Conservation (phyloP, 768 basidiomycete species). For the Leccinum imitatum region DNA sequence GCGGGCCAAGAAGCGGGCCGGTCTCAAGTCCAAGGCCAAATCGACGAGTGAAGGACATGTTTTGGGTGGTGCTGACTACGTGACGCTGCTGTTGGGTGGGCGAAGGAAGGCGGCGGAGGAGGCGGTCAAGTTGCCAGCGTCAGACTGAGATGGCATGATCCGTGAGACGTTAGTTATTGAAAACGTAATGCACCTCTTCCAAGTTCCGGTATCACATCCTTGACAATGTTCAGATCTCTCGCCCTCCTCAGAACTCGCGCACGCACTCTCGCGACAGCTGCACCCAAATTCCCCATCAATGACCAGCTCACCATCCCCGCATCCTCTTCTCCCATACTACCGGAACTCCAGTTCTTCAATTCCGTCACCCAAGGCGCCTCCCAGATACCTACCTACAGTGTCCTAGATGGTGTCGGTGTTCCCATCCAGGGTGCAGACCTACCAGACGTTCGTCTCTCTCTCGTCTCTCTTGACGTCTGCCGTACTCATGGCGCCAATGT, state of each 20-base stretch:
- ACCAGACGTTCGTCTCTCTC: conserved; percentile 58
- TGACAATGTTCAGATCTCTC: conserved; percentile 17
- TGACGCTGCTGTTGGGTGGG: conserved; percentile 69
- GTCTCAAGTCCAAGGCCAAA: conserved; percentile 25
- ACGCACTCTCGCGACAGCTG: conserved; percentile 18
- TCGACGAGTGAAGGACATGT: conserved; percentile 39
- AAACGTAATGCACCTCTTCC: conserved; percentile 13
- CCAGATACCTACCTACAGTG: conserved; percentile 82
- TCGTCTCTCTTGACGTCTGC: neutral
- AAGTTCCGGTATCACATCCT: conserved; percentile 20
- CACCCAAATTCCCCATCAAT: conserved; percentile 17
- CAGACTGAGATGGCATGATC: neutral
- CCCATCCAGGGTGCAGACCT: conserved; percentile 70
- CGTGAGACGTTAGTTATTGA: neutral
- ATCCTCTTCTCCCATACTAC: conserved; percentile 59
- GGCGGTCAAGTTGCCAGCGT: conserved; percentile 55
- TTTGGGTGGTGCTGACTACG: conserved; percentile 76
- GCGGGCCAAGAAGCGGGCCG: conserved; percentile 30
- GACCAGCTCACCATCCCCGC: conserved; percentile 39
- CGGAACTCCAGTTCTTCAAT: conserved; percentile 78
- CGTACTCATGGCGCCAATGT: conserved; percentile 8
- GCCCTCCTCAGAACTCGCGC: conserved; percentile 3
- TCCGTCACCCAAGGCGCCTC: conserved; percentile 59
- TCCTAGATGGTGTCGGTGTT: conserved; percentile 78
- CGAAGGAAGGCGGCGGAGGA: conserved; percentile 65